Evolutionary conservation across 2,329 filamentous ascomycete species (phyloP), one percentile per base, ranked within the genome.

Genomic region (Dendryphion nanum): DNA sequence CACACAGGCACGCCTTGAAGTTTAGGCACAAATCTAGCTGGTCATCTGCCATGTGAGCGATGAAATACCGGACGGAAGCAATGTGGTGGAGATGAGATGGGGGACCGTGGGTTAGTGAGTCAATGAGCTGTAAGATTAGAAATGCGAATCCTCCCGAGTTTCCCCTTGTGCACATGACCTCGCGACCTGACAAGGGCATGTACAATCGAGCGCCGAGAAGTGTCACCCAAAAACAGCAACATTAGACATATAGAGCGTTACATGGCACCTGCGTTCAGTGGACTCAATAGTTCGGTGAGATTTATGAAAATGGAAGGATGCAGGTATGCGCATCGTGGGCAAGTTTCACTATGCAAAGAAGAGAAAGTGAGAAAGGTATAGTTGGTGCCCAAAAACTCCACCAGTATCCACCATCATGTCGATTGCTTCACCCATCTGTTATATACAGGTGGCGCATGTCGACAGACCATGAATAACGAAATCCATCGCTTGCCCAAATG

Each of bases 11-110:
- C 39, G 28, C 45, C 54, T 48, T 33, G 42, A 37, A 24, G 36
- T 33, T 53, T 44, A 58, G 50, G 50, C 46, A 49, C 41, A 40
- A 50, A 45, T 40, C 31, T 17, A 50, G 47, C 48, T 30, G 50
- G 59, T 61, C 58, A 64, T 56, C 53, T 63, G 60, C 50, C 40
- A 39, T 20, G 24, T 41, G 42, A 44, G 47, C 53, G 51, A 53
- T 50, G 47, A 57, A 44, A 30, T 21, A 15, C 35, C 45, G 46
- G 44, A 35, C 35, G 33, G 34, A 33, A 26, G 16, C 3, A 30
- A 30, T 35, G 41, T 28, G 42, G 47, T 42, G 33, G 46, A 53
- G 47, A 53, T 49, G 44, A 55, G 44, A 10, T n/a, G 37, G 37
- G 33, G 35, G 38, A 40, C 36, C 29, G 40, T 42, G 37, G 30